These are phyloP conservation scores for Candida tetrigidarum DNA, from an alignment of 1,139 yeast species.

Conservation along the genomic window DNA sequence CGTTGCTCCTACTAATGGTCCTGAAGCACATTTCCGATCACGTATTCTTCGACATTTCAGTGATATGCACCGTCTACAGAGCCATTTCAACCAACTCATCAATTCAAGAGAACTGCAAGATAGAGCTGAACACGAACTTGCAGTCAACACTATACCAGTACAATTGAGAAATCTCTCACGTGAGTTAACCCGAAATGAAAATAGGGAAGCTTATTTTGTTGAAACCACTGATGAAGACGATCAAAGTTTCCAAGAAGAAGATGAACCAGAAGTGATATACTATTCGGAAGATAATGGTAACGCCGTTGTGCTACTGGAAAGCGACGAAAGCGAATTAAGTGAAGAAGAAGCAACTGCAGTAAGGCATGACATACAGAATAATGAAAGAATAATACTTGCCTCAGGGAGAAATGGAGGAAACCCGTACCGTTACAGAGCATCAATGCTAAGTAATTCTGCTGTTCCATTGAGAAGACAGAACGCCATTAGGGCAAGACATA, in stretches of 20 bases:
- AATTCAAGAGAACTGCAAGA: conserved; percentile 10
- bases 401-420: conserved; percentile 26
- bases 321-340: conserved; percentile 12
- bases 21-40: conserved; percentile 15
- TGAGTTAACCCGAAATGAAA: conserved; percentile 12
- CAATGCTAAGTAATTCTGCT: conserved; percentile 7
- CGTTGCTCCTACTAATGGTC: conserved; percentile 4
- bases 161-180: conserved; percentile 18
- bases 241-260: conserved; percentile 17
- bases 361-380: conserved; percentile 22
- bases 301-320: conserved; percentile 8
- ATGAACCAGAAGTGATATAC: conserved; percentile 11
- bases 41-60: conserved; percentile 17
- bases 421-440: conserved; percentile 5
- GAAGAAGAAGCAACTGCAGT: conserved; percentile 18
- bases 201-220: conserved; percentile 14
- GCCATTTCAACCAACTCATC: conserved; percentile 15
- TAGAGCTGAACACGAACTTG: conserved; percentile 11
- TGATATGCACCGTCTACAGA: conserved; percentile 17
- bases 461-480: conserved; percentile 25
- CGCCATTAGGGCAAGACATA: conserved; percentile 21
- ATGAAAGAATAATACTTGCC: conserved; percentile 30
- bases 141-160: conserved; percentile 14
- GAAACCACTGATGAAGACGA: conserved; percentile 18
- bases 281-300: conserved; percentile 11